phyloP scores from a whole-genome alignment of 345 rosid genomes.

The Sonneratia alba region DNA sequence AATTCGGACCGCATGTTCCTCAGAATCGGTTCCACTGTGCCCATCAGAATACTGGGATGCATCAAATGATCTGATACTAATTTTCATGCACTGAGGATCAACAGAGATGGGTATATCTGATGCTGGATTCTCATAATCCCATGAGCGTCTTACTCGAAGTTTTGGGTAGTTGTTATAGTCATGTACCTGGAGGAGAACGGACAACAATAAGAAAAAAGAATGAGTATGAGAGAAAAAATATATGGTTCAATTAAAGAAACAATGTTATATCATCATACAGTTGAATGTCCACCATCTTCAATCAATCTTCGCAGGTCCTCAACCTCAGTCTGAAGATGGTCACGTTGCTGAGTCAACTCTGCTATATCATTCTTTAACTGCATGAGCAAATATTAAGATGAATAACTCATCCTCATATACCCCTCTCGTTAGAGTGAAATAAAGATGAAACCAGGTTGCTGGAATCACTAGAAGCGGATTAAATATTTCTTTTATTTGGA shows the following conservation, averaged over 20 bases:
- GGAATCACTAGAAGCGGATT: background rate
- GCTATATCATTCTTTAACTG: constrained; percentile 61
- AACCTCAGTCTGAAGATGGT: constrained; percentile 48
- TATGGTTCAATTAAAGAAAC: background rate
- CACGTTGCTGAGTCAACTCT: constrained; percentile 43
- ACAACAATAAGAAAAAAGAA: constrained; percentile 5
- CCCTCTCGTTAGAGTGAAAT: background rate
- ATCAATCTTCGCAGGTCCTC: constrained; percentile 39
- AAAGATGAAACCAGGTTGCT: background rate
- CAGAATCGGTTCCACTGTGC: constrained; percentile 38
- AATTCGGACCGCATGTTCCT: constrained; percentile 46
- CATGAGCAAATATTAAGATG: constrained; percentile 8
- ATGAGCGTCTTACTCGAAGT: constrained; percentile 53
- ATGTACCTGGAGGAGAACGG: constrained; percentile 32
- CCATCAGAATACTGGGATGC: constrained; percentile 49
- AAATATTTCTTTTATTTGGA: background rate
- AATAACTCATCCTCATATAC: background rate
- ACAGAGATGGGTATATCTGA: constrained; percentile 28
- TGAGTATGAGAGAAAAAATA: constrained; percentile 3
- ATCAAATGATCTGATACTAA: constrained; percentile 24
- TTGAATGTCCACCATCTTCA: constrained; percentile 29
- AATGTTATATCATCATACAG: constrained; percentile 18
- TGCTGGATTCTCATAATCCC: constrained; percentile 38
- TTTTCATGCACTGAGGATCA: constrained; percentile 24
- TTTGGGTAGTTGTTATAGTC: constrained; percentile 51